Evolutionary conservation across 306 rosid species (phyloP).

Genomic region (Rosa rugosa): DNA sequence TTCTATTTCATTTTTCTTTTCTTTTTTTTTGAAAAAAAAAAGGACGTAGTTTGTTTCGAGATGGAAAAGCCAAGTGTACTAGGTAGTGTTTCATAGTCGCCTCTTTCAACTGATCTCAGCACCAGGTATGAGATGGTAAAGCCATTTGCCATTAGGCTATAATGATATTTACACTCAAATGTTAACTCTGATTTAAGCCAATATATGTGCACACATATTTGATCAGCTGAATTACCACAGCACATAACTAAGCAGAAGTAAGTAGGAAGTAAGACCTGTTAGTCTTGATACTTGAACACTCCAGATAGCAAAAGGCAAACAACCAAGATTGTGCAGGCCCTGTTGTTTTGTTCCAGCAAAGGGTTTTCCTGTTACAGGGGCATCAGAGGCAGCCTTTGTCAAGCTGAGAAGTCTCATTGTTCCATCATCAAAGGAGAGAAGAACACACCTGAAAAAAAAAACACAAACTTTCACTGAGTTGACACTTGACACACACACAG

Average conservation of each 20-base stretch:
- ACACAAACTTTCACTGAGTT: conserved; percentile 9
- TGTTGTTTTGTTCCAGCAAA: conserved; percentile 61
- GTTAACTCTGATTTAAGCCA: not conserved
- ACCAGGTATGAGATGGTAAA: not conserved
- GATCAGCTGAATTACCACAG: not conserved
- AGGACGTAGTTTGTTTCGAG: not conserved
- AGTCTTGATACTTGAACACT: conserved; percentile 72
- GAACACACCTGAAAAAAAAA: conserved; percentile 58
- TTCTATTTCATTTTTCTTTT: not conserved
- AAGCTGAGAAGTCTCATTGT: conserved; percentile 76
- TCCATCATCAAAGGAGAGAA: conserved; percentile 91
- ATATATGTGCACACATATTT: not conserved
- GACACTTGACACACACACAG: not conserved
- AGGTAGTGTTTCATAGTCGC: not conserved
- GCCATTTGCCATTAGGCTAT: conserved; percentile 2
- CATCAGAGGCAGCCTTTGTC: conserved; percentile 69
- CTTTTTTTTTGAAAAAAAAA: not conserved
- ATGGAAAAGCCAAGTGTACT: not conserved
- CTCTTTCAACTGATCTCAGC: not conserved
- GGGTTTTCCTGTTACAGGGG: conserved; percentile 69
- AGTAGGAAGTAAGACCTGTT: conserved; percentile 54
- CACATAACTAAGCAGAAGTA: conserved; percentile 13
- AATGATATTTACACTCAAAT: not conserved
- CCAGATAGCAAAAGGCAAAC: conserved; percentile 79
- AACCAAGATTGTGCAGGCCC: conserved; percentile 50